These are phyloP conservation scores for Pleoardoris graminearum DNA, from an alignment of 2,329 filamentous ascomycete species.

Conservation along the genomic window DNA sequence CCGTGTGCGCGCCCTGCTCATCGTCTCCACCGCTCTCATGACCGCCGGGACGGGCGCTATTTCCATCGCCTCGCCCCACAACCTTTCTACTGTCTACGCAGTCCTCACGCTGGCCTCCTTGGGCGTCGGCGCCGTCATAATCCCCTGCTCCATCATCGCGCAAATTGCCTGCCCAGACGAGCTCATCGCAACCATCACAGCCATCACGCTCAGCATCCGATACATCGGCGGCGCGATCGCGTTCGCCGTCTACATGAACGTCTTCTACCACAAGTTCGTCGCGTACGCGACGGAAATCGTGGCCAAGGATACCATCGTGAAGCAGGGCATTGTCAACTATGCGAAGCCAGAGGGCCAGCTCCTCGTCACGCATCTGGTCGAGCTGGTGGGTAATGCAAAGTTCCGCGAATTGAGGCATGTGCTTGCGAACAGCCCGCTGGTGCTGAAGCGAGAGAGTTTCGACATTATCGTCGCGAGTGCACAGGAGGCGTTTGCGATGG, in stretches of 20 bases:
- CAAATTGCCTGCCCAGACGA: slow-evolving; percentile 69
- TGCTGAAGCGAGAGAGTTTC: slow-evolving; percentile 51
- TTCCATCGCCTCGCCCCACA: slow-evolving; percentile 55
- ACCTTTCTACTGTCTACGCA: slow-evolving; percentile 59
- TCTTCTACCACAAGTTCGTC: slow-evolving; percentile 19
- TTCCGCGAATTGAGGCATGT: slow-evolving; percentile 45
- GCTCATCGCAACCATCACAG: slow-evolving; percentile 69
- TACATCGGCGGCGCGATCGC: slow-evolving; percentile 69
- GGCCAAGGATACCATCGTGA: slow-evolving; percentile 51
- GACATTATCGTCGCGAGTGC: slow-evolving; percentile 56
- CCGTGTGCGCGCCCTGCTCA: slow-evolving; percentile 63
- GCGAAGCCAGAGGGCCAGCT: slow-evolving; percentile 45
- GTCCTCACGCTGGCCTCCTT: slow-evolving; percentile 64
- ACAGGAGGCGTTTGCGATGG: slow-evolving; percentile 60
- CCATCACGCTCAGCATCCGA: slow-evolving; percentile 69
- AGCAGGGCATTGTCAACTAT: slow-evolving; percentile 51
- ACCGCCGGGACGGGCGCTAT: slow-evolving; percentile 65
- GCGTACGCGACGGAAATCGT: slow-evolving; percentile 25
- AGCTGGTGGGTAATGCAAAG: slow-evolving; percentile 48
- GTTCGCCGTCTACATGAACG: slow-evolving; percentile 55
- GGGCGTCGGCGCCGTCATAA: slow-evolving; percentile 69
- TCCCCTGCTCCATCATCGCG: slow-evolving; percentile 66
- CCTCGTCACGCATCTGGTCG: slow-evolving; percentile 51
- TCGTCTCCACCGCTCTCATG: slow-evolving; percentile 64
- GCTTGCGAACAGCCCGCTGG: slow-evolving; percentile 49